Evolutionary conservation across 306 rosid genomes (phyloP).

Genomic region (Vigna trinervia): DNA sequence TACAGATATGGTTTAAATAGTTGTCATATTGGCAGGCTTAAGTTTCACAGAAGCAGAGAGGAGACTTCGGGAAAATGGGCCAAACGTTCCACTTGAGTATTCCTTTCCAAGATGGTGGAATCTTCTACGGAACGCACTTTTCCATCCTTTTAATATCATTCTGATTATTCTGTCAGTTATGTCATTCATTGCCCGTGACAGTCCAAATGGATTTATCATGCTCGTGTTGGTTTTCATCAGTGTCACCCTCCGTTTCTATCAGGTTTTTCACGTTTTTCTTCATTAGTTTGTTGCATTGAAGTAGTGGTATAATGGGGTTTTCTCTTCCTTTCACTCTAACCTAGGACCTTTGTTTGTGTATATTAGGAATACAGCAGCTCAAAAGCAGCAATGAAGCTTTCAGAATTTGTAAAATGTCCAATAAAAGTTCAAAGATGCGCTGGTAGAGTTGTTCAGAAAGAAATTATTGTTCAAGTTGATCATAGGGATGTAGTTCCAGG

Average conservation of each 20-base stretch:
- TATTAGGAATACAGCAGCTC: slow-evolving; percentile 78
- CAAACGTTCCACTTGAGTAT: slow-evolving; percentile 70
- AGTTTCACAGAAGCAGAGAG: slow-evolving; percentile 84
- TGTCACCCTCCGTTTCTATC: slow-evolving; percentile 79
- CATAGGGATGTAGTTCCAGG: slow-evolving; percentile 89
- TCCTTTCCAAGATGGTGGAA: slow-evolving; percentile 80
- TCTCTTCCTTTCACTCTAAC: slow-evolving; percentile 13
- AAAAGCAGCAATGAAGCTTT: slow-evolving; percentile 85
- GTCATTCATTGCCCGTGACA: slow-evolving; percentile 68
- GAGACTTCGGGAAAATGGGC: slow-evolving; percentile 74
- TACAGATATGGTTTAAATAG: no score
- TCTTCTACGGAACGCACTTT: slow-evolving; percentile 76
- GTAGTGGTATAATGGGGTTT: neutral
- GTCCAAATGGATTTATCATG: slow-evolving; percentile 78
- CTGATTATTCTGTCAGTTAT: slow-evolving; percentile 66
- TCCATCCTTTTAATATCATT: slow-evolving; percentile 84
- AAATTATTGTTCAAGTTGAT: slow-evolving; percentile 78
- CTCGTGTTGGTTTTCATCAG: slow-evolving; percentile 73
- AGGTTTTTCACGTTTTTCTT: slow-evolving; percentile 52
- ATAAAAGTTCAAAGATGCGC: slow-evolving; percentile 90
- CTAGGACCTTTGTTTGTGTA: neutral
- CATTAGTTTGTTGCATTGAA: neutral
- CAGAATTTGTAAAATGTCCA: slow-evolving; percentile 72
- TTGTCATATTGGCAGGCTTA: slow-evolving; percentile 56
- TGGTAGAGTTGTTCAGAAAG: slow-evolving; percentile 80